Evolutionary conservation across 129 eudicot species (phyloP).

Genomic region (Artemisia tridentata): DNA sequence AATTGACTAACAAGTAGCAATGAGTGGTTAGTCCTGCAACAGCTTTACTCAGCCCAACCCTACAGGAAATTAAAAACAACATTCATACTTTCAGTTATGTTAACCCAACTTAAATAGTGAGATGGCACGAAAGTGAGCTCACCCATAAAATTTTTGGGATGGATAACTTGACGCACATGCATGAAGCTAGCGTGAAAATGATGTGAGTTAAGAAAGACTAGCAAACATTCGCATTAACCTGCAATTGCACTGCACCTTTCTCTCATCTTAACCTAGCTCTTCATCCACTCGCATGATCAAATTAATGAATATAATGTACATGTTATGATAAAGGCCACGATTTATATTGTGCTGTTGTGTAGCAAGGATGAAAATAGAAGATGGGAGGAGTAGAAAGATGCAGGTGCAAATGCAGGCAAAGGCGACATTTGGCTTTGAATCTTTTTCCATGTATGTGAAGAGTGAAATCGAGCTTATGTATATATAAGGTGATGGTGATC

Average conservation of each 20-base stretch:
- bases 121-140: background rate
- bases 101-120: background rate
- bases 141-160: background rate
- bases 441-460: background rate
- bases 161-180: background rate
- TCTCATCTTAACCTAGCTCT: conserved; percentile 10
- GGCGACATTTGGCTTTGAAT: conserved; percentile 2
- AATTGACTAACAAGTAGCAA: too few relatives aligned
- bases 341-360: too few relatives aligned
- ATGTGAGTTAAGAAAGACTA: background rate
- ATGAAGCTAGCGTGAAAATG: background rate
- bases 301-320: background rate
- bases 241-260: conserved; percentile 24
- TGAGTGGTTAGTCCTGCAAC: too few relatives aligned
- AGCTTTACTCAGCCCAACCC: too few relatives aligned
- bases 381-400: conserved; percentile 16
- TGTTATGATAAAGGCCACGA: conserved; percentile 5
- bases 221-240: conserved; percentile 9
- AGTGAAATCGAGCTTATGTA: background rate
- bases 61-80: too few relatives aligned
- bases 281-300: background rate
- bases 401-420: conserved; percentile 27
- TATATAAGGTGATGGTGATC: background rate
- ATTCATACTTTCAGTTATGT: background rate
- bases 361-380: too few relatives aligned